Evolutionary conservation across 2,329 filamentous ascomycete species (phyloP), one percentile per base, ranked within the genome.

Genomic region (Metarhizium guizhouense): DNA sequence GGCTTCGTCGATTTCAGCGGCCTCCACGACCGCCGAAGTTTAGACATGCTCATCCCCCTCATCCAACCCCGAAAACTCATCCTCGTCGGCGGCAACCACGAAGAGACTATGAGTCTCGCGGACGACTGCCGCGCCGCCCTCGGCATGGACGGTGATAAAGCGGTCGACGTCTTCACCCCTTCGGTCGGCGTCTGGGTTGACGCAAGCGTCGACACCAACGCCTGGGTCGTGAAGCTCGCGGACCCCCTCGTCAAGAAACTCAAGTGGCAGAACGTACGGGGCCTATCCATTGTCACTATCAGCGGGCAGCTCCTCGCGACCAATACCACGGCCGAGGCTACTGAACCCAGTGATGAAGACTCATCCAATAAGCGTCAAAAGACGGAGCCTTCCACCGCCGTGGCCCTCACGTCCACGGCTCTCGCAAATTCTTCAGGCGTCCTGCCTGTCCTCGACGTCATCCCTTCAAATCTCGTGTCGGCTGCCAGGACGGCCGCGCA

Each of bases 171-270:
- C 5, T 93, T 93, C 67, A 91, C 90, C 0, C 94, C 94, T 1
- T 71, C 75, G 10, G 76, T 89, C n/a, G 91, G 91, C 29, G 76
- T 80, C 38, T 76, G 79, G 14, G 80, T 99, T 47, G 86, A 99
- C 69, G 94, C 93, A 13, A 96, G 92, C 65, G 93, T 97, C 47
- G 94, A 99, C 68, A 97, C 93, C 5, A 96, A 97, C 68, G 92
- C 94, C 4, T 99, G 95, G 94, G 86, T 89, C 29, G 88, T 99
- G 58, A 95, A 92, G 70, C 80, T 99, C 18, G 91, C 90, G 51
- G 89, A 93, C 62, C 76, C 82, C 48, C 82, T 99, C 20, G 88
- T 95, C 57, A 90, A 90, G 71, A 87, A 87, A 62, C 79, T 99
- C 57, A 90, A 89, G 66, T 97, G 94, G 94, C 94, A 97, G 73